phyloP scores from a whole-genome alignment of 2,329 filamentous ascomycete genomes.

The Rhexocercosporidium sp. region DNA sequence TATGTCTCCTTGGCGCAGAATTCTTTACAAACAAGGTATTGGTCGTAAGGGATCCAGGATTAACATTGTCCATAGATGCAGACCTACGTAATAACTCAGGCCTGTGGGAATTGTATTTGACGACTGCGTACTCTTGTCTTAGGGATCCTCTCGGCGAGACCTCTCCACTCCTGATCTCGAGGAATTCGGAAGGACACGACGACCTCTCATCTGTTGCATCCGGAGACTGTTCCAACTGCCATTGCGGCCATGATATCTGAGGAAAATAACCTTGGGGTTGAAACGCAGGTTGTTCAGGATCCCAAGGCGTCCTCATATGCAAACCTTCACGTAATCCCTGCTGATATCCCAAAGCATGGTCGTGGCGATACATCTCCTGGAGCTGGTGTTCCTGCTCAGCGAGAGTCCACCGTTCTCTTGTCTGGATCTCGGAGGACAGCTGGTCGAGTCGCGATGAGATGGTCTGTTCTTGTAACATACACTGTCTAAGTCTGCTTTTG shows the following conservation, averaged over 20 bases:
- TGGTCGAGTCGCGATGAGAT: neutral
- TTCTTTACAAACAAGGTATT: neutral
- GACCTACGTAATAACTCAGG: neutral
- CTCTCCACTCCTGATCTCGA: neutral
- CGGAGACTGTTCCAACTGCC: no score
- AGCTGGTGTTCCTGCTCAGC: neutral
- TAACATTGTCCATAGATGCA: neutral
- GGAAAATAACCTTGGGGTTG: neutral
- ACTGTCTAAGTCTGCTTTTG: neutral
- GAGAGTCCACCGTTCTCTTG: neutral
- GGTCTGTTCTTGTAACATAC: neutral
- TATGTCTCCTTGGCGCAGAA: neutral
- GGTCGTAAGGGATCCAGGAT: neutral
- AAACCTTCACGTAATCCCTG: slow-evolving; percentile 4
- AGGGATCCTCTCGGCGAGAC: neutral
- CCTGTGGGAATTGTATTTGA: neutral
- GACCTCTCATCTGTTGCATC: no score
- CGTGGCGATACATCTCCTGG: neutral
- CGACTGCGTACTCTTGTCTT: neutral
- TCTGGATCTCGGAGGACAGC: slow-evolving; percentile 6
- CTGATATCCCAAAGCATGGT: slow-evolving; percentile 1
- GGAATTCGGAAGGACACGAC: no score
- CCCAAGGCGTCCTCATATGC: slow-evolving; percentile 3
- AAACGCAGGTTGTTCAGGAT: slow-evolving; percentile 1
- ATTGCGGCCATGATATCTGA: neutral